Percentiles rank a stretch among this genome's conserved stretches.
Conservation (phyloP, 805 yeast species). For the Scheffersomyces amazonensis region DNA sequence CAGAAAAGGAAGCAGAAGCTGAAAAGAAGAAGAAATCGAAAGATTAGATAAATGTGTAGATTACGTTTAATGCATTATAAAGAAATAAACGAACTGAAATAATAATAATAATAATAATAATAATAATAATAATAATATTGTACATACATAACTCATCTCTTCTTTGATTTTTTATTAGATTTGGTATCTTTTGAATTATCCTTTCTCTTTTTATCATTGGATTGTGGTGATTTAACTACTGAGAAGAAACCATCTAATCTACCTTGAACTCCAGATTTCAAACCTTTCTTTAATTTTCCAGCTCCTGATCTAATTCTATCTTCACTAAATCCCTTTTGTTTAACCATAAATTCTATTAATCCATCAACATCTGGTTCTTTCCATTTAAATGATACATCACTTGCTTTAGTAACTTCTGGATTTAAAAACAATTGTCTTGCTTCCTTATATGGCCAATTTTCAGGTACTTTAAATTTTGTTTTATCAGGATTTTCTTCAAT, state of each 20-base stretch:
- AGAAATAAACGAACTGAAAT: not conserved
- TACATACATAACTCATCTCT: conserved; percentile 7
- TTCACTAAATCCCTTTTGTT: conserved; percentile 87
- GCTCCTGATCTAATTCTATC: conserved; percentile 89
- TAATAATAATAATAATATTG: not conserved
- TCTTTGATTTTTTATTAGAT: conserved; percentile 23
- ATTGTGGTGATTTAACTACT: conserved; percentile 52
- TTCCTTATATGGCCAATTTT: conserved; percentile 88
- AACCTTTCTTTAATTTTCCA: conserved; percentile 76
- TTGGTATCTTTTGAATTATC: conserved; percentile 28
- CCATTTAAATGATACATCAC: conserved; percentile 77
- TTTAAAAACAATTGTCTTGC: conserved; percentile 80
- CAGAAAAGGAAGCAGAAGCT: conserved; percentile 80
- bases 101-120: not conserved
- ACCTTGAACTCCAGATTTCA: conserved; percentile 85
- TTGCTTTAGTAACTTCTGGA: conserved; percentile 73
- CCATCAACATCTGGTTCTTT: conserved; percentile 83
- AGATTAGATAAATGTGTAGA: conserved; percentile 9
- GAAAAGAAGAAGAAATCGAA: conserved; percentile 58
- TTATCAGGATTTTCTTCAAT: conserved; percentile 53
- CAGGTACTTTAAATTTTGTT: conserved; percentile 81
- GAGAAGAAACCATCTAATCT: conserved; percentile 90
- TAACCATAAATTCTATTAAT: conserved; percentile 76
- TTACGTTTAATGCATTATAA: not conserved
- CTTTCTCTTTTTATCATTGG: conserved; percentile 35